A percentile compares a stretch with the other conserved stretches of the same genome.
Evolutionary conservation across 768 basidiomycete species (phyloP).

Genomic region (Neoboletus subvelutipes): DNA sequence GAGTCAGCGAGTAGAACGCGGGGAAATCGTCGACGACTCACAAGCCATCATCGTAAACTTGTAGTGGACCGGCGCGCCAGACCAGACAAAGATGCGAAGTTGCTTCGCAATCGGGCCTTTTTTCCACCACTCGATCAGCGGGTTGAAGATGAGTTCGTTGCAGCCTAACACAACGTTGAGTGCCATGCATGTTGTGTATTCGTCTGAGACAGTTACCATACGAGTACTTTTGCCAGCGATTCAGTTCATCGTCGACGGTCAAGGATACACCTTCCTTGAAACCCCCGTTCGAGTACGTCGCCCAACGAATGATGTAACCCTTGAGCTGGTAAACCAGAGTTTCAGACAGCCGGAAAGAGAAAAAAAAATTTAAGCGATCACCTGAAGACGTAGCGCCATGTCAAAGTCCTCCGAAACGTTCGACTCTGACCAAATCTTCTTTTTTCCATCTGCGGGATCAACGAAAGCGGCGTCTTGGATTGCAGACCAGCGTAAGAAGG

Average conservation of each 20-base stretch:
- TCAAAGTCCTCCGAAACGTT: constrained; percentile 73
- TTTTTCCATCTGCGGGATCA: constrained; percentile 51
- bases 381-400: constrained; percentile 60
- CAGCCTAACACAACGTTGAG: constrained; percentile 29
- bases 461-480: constrained; percentile 84
- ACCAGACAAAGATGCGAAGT: constrained; percentile 76
- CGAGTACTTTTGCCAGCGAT: constrained; percentile 89
- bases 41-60: constrained; percentile 66
- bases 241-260: constrained; percentile 88
- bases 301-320: constrained; percentile 48
- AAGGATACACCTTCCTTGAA: constrained; percentile 93
- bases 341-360: constrained; percentile 63
- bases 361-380: constrained; percentile 13
- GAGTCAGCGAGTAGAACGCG: not conserved
- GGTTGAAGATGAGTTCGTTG: constrained; percentile 78
- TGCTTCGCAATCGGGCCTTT: constrained; percentile 83
- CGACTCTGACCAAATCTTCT: constrained; percentile 71
- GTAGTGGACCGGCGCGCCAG: constrained; percentile 73
- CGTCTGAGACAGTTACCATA: constrained; percentile 51
- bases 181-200: constrained; percentile 11
- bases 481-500: constrained; percentile 87
- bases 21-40: constrained; percentile 19
- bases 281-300: constrained; percentile 80
- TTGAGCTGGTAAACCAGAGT: constrained; percentile 28
- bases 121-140: constrained; percentile 73